Evolutionary conservation across 73 alveolate species (phyloP).

Genomic region (Durusdinium trenchii): DNA sequence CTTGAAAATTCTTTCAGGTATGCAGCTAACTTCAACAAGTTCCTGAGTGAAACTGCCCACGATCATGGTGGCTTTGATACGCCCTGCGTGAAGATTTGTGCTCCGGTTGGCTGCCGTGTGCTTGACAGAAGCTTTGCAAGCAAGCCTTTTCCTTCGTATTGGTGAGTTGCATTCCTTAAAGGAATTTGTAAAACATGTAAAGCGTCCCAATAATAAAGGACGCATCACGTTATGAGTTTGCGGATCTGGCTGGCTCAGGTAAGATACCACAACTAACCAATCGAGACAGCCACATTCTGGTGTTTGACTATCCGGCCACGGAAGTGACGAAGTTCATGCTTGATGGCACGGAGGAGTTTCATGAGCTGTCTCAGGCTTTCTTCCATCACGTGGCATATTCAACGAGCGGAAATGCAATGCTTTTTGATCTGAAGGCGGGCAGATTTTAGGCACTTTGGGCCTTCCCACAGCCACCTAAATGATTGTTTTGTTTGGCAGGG

Average conservation of each 20-base stretch:
- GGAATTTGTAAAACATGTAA: no score
- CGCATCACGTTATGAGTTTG: no score
- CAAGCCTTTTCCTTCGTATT: no score
- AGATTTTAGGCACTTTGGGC: no score
- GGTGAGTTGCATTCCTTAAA: no score
- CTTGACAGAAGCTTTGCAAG: no score
- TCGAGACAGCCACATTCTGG: constrained; percentile 47
- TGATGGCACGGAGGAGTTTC: constrained; percentile 83
- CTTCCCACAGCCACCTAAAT: no score
- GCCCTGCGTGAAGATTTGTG: constrained; percentile 77
- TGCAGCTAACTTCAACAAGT: constrained; percentile 85
- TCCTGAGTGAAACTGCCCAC: constrained; percentile 26
- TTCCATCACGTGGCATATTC: constrained; percentile 74
- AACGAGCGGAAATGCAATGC: constrained; percentile 56
- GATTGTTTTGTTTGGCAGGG: no score
- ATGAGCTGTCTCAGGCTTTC: constrained; percentile 69
- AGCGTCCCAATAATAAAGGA: no score
- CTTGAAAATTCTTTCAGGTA: not conserved
- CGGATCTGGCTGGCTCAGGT: constrained; percentile 6
- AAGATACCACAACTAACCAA: constrained; percentile 68
- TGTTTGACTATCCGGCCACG: constrained; percentile 47
- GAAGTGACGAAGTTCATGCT: constrained; percentile 82
- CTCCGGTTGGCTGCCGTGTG: constrained; percentile 88
- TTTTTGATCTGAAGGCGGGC: constrained; percentile 64
- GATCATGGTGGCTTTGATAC: constrained; percentile 38